Evolutionary conservation across 2,329 filamentous ascomycete genomes (phyloP), one percentile per base, ranked within the genome.

Genomic region (Penicillium sp.): DNA sequence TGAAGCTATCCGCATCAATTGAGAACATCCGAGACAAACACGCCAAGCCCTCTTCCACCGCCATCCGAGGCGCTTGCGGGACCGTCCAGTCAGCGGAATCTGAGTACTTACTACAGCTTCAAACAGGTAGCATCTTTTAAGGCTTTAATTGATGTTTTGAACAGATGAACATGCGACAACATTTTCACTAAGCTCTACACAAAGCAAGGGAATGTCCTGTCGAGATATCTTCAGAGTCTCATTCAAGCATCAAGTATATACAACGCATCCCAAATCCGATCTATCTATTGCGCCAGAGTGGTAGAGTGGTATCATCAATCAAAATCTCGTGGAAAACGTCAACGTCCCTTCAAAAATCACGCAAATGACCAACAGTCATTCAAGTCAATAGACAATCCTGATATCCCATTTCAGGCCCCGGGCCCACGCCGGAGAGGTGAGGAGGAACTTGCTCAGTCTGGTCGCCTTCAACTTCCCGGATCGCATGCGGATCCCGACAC

Each of bases 1-100:
- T 64, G 63, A 63, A 67, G 61, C 59, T 57, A 50, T 61, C 58
- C 56, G 41, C 41, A 58, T 53, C 41, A 28, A 51, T 31, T 31
- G 62, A 53, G 61, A 59, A 58, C 57, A 56, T 50, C 55, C 60
- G 62, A 53, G 43, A 49, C 64, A 67, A 67, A 67, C 59, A 62
- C 42, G 63, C 64, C 64, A 63, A 66, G 61, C 42, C 41, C 37
- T 7, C 6, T 17, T 20, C 17, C 10, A 25, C 39, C 14, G 17
- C 31, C 31, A 31, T 31, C 31, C 31, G 31, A 31, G 31, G 31
- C 31, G 8, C 31, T 31, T 31, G 31, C 31, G 31, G 31, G 31
- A 31, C 31, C 31, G 31, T 31, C 31, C 31, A 10, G 31, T 31
- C 31, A 10, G 8, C 7, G 2, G 31, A 31, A 31, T 31, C 8